Conservation (phyloP, 805 yeast species). For the Saturnispora hagleri region DNA sequence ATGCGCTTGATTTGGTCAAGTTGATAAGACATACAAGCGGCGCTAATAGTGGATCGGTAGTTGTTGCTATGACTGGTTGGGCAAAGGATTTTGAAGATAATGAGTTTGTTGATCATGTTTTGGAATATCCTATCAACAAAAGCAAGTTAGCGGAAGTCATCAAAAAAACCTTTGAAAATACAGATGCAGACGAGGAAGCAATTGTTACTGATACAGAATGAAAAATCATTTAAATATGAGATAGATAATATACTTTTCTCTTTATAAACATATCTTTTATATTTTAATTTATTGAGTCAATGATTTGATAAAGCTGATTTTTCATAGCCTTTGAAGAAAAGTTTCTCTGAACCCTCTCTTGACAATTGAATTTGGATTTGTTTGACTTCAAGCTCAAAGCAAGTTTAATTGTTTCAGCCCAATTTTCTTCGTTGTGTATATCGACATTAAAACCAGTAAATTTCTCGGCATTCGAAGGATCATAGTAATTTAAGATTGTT, state of each 20-base stretch:
- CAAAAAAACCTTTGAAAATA: slow-evolving; percentile 14
- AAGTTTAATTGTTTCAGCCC: slow-evolving; percentile 45
- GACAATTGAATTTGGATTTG: slow-evolving; percentile 20
- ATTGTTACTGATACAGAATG: slow-evolving; percentile 28
- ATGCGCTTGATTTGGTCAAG: slow-evolving; percentile 68
- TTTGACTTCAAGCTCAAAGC: slow-evolving; percentile 21
- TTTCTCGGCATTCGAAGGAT: slow-evolving; percentile 5
- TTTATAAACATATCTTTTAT: background rate
- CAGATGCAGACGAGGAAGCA: slow-evolving; percentile 23
- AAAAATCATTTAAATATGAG: background rate
- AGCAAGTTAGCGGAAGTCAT: slow-evolving; percentile 27
- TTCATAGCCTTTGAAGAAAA: slow-evolving; percentile 43
- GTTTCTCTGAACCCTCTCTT: slow-evolving; percentile 27
- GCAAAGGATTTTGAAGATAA: slow-evolving; percentile 53
- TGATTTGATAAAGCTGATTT: slow-evolving; percentile 12
- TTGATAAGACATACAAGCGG: slow-evolving; percentile 68
- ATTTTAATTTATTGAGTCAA: slow-evolving; percentile 5
- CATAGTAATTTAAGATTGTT: slow-evolving; percentile 39
- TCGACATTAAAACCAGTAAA: slow-evolving; percentile 55
- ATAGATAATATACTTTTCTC: background rate
- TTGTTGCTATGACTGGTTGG: slow-evolving; percentile 66
- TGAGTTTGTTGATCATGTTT: slow-evolving; percentile 53
- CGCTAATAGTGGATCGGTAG: slow-evolving; percentile 67
- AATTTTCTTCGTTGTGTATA: slow-evolving; percentile 33
- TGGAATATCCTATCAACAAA: slow-evolving; percentile 59